Base-by-base conservation (phyloP, 148 eudicot species). In the Dianthus caryophyllus region DNA sequence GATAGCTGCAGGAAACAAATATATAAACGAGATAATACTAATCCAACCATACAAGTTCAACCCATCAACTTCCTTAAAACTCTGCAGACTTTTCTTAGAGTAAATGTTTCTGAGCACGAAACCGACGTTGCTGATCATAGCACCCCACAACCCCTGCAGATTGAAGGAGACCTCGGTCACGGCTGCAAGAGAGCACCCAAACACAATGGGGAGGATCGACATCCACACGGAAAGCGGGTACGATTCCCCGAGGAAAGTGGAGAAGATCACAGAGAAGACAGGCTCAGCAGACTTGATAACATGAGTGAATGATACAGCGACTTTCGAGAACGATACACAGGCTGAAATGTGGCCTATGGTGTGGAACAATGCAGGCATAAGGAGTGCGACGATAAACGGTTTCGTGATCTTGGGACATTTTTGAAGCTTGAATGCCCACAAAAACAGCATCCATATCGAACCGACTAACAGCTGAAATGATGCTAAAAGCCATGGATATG, bases 231-330 rank as follows among this genome's bases (percentile, higher is more conserved):
- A 74, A 2, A 87, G 3, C 30, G 98, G 96, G 68, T 85, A 93
- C 0, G 81, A 47, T 46, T 93, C 96, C 0, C 98, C 98, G 0
- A 93, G 77, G 49, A 88, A 74, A 0, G 96, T 78, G 0, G 92
- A 93, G 77, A 93, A 89, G 1, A 93, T n/a, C 12, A 93, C 98
- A 0, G 96, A 81, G 56, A 93, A 89, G 1, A 79, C 96, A 38
- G 98, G 98, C 71, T 93, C 98, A 1, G 96, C 84, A 0, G 96
- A 87, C 52, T 93, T 93, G 43, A 93, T 93, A 3, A 93, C 96
- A 75, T 93, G 98, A 4, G 98, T 93, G 72, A 93, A 93, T 2
- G 96, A 89, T 26, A 89, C 98, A 5, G 98, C 98, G 0, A 93
- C 98, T 52, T 93, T 93, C 0, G 98, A 93, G 71, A 93, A 89